Evolutionary conservation across 140 eudicot genomes (phyloP), one percentile per base, ranked within the genome.

Genomic region (Senecio squalidus): DNA sequence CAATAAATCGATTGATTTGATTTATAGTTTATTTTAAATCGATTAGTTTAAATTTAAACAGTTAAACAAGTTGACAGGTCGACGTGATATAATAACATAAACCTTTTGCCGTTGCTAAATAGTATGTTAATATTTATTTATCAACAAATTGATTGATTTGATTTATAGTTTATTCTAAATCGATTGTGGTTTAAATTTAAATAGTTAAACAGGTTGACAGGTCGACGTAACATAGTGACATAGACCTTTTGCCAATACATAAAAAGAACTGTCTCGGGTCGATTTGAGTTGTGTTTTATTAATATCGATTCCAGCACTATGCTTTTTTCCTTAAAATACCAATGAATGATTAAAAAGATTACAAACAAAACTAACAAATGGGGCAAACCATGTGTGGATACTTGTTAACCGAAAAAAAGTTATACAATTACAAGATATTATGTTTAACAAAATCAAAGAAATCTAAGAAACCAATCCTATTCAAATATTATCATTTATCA

Each of bases 401-500:
- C 53, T 34, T 70, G 55, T 58, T 10, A n/a, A 36, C 25, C 41
- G 28, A 25, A 36, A 29, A 60, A 69, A 72, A n/a, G n/a, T n/a
- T 72, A 58, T 72, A 55, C 70, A 71, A 45, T 55, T 63, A 71
- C 60, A 63, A 54, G 22, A 71, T 24, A 39, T 55, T 55, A 66
- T 55, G 38, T 11, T 62, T 6, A 70, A 43, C 16, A 62, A 55
- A 55, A 24, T 26, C 66, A 34, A 64, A 33, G 24, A 46, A 36
- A 57, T 43, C 76, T 61, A 61, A 29, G 29, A 70, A 61, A 52
- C 63, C 76, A 66, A 66, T 66, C 63, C 65, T 56, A 56, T 23
- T 28, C 65, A 71, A 71, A 62, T 66, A 45, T 46, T 14, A 71
- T n/a, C n/a, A n/a, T n/a, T n/a, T n/a, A n/a, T 45, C 71, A 71